Conservation (phyloP, 257 asterid genomes). For the Leonotis leonurus region DNA sequence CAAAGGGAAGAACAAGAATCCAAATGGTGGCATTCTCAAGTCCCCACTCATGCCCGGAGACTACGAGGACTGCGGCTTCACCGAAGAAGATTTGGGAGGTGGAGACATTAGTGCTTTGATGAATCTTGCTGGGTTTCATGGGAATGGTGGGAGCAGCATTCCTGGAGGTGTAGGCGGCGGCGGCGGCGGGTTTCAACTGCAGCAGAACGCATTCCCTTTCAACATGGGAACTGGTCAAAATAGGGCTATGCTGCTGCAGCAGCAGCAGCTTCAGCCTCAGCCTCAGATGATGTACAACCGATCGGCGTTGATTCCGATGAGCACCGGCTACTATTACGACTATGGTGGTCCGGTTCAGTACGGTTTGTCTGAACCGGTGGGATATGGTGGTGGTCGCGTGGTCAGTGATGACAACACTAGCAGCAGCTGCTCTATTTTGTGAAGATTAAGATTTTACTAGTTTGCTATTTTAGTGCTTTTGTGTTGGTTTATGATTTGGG, state of each 20-base stretch:
- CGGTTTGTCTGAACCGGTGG: conserved; percentile 12
- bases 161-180: neutral
- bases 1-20: conserved; percentile 27
- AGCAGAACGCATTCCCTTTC: neutral
- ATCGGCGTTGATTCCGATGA: conserved; percentile 44
- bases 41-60: conserved; percentile 27
- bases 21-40: conserved; percentile 34
- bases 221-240: conserved; percentile 28
- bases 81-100: neutral
- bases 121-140: conserved; percentile 75
- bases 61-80: conserved; percentile 29
- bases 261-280: conserved; percentile 25
- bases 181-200: conserved; percentile 6
- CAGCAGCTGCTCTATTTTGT: conserved; percentile 63
- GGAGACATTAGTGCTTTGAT: conserved; percentile 47
- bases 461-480: neutral
- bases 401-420: conserved; percentile 59
- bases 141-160: conserved; percentile 23
- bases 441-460: neutral
- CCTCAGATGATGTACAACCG: conserved; percentile 47
- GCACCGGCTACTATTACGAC: conserved; percentile 39
- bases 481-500: neutral
- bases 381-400: conserved; percentile 22
- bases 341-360: conserved; percentile 21
- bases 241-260: conserved; percentile 15